Base-by-base conservation (phyloP, 495 filamentous ascomycete genomes). In the Xylaria sp. region DNA sequence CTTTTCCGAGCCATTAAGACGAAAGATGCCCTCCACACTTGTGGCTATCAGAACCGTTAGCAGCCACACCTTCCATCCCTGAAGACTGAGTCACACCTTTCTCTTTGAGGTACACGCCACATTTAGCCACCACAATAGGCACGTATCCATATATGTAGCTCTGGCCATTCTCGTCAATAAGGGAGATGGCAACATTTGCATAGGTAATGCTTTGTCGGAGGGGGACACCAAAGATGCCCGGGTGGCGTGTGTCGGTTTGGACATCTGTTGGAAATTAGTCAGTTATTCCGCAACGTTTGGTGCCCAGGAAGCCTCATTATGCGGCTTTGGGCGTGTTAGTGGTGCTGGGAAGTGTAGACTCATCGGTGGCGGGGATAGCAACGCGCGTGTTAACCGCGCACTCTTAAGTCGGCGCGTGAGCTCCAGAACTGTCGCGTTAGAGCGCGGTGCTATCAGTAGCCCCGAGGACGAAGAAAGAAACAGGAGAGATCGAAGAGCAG, bases 71-170 rank as follows among this genome's bases (percentile, higher is more conserved):
- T 41, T 53, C 35, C 35, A 44, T 15, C 37, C 52, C 17, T 24
- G 48, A 59, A 62, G 29, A 31, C 40, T 55, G 7, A 67, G 50
- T 84, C 88, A 72, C 77, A 97, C 96, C 96, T 90, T 97, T 98
- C 80, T 99, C 96, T 79, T 99, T 99, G 73, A 99, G 82, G 76
- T 93, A 99, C 1, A 99, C 95, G 59, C 96, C 96, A 80, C 96
- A 99, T 81, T 99, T 99, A 5, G 96, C 96, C 48, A 99, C 95
- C 58, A 99, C 95, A 73, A 99, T 98, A 12, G 96, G 96, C 6
- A 99, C 95, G 79, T 99, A 99, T 74, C 96, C 96, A 80, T 99
- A 99, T 33, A 98, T 97, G 79, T 96, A 98, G 80, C 94, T 97
- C 76, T 95, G 89, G 19, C 95, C 96, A 67, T 94, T 88, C 62